Evolutionary conservation across 78 protist species (phyloP).

Genomic region (Planoprotostelium fungivorum): DNA sequence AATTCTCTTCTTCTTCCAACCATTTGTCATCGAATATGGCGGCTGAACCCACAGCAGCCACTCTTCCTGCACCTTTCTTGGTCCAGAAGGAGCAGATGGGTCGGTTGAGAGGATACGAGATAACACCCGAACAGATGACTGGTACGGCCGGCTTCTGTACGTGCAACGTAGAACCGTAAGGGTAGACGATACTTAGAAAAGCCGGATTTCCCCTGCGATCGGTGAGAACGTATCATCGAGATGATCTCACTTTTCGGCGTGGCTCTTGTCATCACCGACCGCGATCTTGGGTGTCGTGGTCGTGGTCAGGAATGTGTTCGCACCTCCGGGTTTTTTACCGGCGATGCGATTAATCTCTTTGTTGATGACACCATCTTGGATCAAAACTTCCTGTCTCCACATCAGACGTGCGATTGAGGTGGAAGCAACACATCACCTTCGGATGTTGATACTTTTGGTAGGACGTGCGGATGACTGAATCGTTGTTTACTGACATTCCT

Average conservation of each 20-base stretch:
- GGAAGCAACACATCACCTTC: conserved; percentile 13
- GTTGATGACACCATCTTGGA: conserved; percentile 50
- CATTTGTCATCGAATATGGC: conserved; percentile 47
- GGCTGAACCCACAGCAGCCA: conserved; percentile 52
- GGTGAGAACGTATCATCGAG: not conserved
- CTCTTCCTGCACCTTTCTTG: conserved; percentile 5
- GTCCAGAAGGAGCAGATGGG: conserved; percentile 44
- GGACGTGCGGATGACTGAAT: conserved; percentile 60
- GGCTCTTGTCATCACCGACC: not conserved
- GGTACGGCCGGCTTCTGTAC: conserved; percentile 85
- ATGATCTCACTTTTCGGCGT: not conserved
- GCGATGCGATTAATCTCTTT: conserved; percentile 44
- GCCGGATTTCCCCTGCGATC: conserved; percentile 2
- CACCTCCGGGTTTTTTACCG: conserved; percentile 1
- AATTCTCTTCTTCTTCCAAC: conserved; percentile 73
- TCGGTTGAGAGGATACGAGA: conserved; percentile 68
- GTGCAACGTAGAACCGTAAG: conserved; percentile 69
- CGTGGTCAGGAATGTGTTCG: not conserved
- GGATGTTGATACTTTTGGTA: conserved; percentile 72
- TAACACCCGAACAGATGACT: conserved; percentile 57
- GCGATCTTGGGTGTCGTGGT: not conserved
- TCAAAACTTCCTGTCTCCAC: not conserved
- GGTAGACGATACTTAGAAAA: conserved; percentile 47
- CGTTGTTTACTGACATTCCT: conserved; percentile 63
- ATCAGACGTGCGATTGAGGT: not conserved